Evolutionary conservation across 805 yeast genomes (phyloP).

Genomic region (Myxozyma udenii): DNA sequence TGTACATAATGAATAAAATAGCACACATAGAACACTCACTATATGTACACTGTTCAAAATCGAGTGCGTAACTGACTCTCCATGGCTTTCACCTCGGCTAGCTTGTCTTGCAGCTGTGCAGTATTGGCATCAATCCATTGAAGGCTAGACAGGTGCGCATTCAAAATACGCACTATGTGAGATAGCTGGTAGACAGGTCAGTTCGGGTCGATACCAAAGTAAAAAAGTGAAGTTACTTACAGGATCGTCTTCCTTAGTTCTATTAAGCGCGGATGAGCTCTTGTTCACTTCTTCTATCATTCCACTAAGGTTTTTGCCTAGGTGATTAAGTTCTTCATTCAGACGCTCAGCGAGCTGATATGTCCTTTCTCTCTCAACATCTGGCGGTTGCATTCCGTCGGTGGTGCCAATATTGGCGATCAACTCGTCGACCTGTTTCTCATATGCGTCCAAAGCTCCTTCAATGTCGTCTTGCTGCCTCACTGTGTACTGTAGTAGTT

Average conservation of each 20-base stretch:
- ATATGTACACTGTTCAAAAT: not conserved
- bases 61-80: constrained; percentile 24
- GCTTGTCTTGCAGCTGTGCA: constrained; percentile 60
- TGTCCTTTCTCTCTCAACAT: constrained; percentile 84
- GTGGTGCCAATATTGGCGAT: constrained; percentile 31
- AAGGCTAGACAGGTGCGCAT: constrained; percentile 84
- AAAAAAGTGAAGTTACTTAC: constrained; percentile 1
- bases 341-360: constrained; percentile 81
- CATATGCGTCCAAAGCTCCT: constrained; percentile 74
- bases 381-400: constrained; percentile 48
- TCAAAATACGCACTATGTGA: constrained; percentile 69
- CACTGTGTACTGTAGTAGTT: constrained; percentile 77
- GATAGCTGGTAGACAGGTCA: constrained; percentile 31
- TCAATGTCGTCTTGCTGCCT: constrained; percentile 93
- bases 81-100: constrained; percentile 42
- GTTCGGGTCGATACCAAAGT: not conserved
- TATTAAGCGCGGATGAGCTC: constrained; percentile 34
- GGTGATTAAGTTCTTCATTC: constrained; percentile 72
- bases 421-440: constrained; percentile 58
- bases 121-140: constrained; percentile 82
- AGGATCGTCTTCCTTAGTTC: constrained; percentile 48
- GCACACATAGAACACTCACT: not conserved
- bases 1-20: not conserved
- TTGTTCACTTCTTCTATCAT: constrained; percentile 78
- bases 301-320: constrained; percentile 73